Conservation (phyloP, 495 filamentous ascomycete species). For the Xylaria palmicola region DNA sequence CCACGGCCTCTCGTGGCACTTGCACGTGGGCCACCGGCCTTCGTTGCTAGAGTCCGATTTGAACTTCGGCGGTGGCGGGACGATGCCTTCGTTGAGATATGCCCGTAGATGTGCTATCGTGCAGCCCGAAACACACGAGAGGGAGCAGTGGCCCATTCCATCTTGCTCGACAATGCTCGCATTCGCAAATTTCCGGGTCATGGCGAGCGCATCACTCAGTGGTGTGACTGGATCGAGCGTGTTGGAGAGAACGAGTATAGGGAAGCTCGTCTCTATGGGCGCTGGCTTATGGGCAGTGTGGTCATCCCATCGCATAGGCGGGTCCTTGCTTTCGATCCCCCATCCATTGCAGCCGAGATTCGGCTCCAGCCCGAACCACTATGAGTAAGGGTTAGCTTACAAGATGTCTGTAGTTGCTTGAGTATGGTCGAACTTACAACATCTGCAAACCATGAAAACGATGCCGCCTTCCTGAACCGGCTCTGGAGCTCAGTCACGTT, state of each 20-base stretch:
- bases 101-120: constrained; percentile 36
- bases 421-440: constrained; percentile 22
- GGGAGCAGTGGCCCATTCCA: constrained; percentile 44
- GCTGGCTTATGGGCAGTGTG: constrained; percentile 25
- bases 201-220: constrained; percentile 48
- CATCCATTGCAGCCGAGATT: constrained; percentile 46
- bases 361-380: constrained; percentile 35
- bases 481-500: constrained; percentile 35
- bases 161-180: constrained; percentile 48
- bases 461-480: constrained; percentile 36
- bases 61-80: constrained; percentile 38
- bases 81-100: constrained; percentile 40
- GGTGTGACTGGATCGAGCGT: constrained; percentile 62
- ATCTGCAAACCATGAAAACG: constrained; percentile 43
- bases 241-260: constrained; percentile 61
- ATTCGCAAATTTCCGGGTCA: constrained; percentile 47
- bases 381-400: background rate
- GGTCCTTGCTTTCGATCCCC: constrained; percentile 36
- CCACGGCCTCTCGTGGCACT: constrained; percentile 38
- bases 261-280: constrained; percentile 51
- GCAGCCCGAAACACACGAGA: constrained; percentile 39
- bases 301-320: constrained; percentile 38
- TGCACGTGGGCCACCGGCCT: constrained; percentile 42
- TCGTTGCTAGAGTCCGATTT: constrained; percentile 23
- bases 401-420: background rate